Percentiles rank a stretch among this genome's conserved stretches.
Conservation (phyloP, 345 rosid species). For the Rhodomyrtus tomentosa region DNA sequence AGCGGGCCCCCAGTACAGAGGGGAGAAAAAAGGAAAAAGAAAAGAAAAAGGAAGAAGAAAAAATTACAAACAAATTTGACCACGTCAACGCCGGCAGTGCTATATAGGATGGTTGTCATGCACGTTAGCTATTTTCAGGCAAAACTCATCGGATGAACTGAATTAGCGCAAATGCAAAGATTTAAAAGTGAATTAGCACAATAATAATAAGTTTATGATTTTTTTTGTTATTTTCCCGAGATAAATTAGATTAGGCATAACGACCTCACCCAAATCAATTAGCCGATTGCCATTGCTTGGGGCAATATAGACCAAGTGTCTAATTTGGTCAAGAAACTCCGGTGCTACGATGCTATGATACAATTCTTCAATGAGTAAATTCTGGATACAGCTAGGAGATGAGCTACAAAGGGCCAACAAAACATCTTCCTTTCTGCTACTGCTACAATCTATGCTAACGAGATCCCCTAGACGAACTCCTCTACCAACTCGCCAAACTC, state of each 20-base stretch:
- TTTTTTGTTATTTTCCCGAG: neutral
- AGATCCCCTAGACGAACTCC: conserved; percentile 36
- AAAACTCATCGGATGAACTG: too few relatives aligned
- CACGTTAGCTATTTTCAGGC: too few relatives aligned
- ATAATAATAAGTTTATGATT: too few relatives aligned
- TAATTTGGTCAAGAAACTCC: neutral
- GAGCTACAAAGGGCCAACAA: neutral
- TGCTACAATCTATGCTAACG: neutral
- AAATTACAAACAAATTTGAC: too few relatives aligned
- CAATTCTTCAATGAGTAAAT: neutral
- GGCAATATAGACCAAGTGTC: neutral
- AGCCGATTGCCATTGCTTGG: neutral
- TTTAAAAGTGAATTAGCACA: too few relatives aligned
- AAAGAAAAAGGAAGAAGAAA: too few relatives aligned
- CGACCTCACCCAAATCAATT: neutral
- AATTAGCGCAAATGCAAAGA: too few relatives aligned
- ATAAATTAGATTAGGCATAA: neutral
- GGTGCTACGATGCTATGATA: neutral
- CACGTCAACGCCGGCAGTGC: too few relatives aligned
- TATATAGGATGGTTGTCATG: too few relatives aligned
- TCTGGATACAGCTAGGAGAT: neutral
- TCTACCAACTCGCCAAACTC: conserved; percentile 56
- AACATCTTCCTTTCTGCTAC: neutral
- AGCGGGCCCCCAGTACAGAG: too few relatives aligned
- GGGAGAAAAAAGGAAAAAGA: too few relatives aligned